Percentiles rank a stretch among this genome's conserved stretches.
Conservation (phyloP, 345 rosid species). For the Hibiscus mutabilis region DNA sequence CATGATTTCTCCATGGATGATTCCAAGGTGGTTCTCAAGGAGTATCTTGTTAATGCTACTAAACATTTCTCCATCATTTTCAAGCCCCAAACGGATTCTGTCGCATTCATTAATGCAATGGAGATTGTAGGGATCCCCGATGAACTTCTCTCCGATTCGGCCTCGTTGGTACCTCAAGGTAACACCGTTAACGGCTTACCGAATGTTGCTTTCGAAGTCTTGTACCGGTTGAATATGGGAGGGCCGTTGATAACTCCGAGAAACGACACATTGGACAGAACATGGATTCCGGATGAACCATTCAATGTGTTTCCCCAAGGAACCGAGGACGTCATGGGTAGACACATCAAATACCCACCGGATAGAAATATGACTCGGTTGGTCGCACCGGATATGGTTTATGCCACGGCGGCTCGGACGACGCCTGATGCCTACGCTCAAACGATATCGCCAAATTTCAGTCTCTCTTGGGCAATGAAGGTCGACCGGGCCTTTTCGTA, state of each 20-base stretch:
- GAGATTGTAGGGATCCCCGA: slow-evolving; percentile 65
- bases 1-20: slow-evolving; percentile 46
- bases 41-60: slow-evolving; percentile 46
- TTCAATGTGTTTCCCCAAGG: slow-evolving; percentile 57
- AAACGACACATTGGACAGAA: slow-evolving; percentile 54
- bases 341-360: slow-evolving; percentile 34
- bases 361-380: slow-evolving; percentile 33
- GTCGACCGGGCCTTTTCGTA: slow-evolving; percentile 54
- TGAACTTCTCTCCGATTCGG: slow-evolving; percentile 48
- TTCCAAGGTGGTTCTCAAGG: slow-evolving; percentile 43
- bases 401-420: slow-evolving; percentile 49
- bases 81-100: slow-evolving; percentile 40
- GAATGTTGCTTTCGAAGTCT: slow-evolving; percentile 43
- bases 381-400: slow-evolving; percentile 54
- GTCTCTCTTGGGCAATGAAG: slow-evolving; percentile 58
- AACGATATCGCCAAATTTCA: slow-evolving; percentile 45
- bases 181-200: slow-evolving; percentile 40
- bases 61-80: slow-evolving; percentile 45
- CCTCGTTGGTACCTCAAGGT: slow-evolving; percentile 38
- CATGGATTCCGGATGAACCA: slow-evolving; percentile 50
- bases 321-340: slow-evolving; percentile 20
- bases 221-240: slow-evolving; percentile 60
- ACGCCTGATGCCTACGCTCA: slow-evolving; percentile 27
- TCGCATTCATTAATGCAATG: slow-evolving; percentile 67
- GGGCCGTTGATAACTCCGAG: slow-evolving; percentile 43